These are phyloP conservation scores for Hemileia vastatrix DNA, from an alignment of 1,284 basidiomycete genomes.

Conservation along the genomic window DNA sequence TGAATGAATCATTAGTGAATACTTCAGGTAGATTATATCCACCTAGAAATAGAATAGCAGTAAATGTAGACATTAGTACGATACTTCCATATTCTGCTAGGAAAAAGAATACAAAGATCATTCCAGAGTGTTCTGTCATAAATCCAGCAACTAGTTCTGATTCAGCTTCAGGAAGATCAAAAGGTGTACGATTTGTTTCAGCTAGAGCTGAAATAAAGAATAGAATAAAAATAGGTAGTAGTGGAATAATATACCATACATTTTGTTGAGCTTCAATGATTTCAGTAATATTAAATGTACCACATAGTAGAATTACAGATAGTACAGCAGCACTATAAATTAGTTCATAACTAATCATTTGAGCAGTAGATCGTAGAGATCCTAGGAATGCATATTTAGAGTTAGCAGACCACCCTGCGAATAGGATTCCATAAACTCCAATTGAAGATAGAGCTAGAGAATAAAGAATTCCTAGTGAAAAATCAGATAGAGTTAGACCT, in stretches of 20 bases:
- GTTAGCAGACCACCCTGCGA: constrained; percentile 45
- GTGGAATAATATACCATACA: constrained; percentile 45
- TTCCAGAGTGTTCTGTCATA: constrained; percentile 44
- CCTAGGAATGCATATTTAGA: constrained; percentile 46
- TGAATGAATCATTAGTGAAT: constrained; percentile 42
- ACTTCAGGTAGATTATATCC: constrained; percentile 44
- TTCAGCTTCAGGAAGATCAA: constrained; percentile 45
- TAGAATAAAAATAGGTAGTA: constrained; percentile 46
- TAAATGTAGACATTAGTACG: constrained; percentile 44
- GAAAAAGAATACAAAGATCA: constrained; percentile 46
- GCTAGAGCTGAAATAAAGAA: constrained; percentile 45
- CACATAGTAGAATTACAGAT: constrained; percentile 42
- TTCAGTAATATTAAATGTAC: constrained; percentile 43
- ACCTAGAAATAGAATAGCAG: constrained; percentile 44
- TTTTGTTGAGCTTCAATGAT: constrained; percentile 46
- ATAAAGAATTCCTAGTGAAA: constrained; percentile 42
- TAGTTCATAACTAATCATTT: constrained; percentile 46
- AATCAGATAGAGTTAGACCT: constrained; percentile 40
- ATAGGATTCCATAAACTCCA: constrained; percentile 44
- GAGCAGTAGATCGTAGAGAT: constrained; percentile 44
- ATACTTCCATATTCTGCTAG: constrained; percentile 45
- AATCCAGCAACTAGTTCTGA: constrained; percentile 37
- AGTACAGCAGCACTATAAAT: constrained; percentile 41
- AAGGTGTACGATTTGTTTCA: constrained; percentile 46
- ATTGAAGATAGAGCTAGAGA: constrained; percentile 44